Evolutionary conservation across 495 filamentous ascomycete genomes (phyloP).

Genomic region (Lentithecium fluviatile): DNA sequence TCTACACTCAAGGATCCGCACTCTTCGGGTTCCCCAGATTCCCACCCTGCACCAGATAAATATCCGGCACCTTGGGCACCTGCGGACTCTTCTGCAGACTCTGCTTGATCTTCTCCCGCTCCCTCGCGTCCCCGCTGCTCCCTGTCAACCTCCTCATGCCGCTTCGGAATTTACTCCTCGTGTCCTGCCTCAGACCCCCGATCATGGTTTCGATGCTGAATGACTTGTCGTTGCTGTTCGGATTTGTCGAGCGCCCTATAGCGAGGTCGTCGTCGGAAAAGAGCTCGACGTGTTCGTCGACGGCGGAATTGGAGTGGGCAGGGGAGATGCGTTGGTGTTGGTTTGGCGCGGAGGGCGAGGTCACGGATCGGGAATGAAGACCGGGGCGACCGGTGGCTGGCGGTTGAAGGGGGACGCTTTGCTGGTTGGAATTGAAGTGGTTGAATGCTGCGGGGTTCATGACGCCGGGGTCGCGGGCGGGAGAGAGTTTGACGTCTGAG

Average conservation of each 20-base stretch:
- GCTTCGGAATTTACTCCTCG: constrained; percentile 31
- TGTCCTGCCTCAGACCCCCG: constrained; percentile 34
- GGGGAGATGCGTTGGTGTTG: constrained; percentile 31
- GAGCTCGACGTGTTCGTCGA: constrained; percentile 38
- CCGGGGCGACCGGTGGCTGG: constrained; percentile 34
- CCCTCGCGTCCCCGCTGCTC: constrained; percentile 35
- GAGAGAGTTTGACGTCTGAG: constrained; percentile 63
- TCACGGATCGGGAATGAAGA: constrained; percentile 44
- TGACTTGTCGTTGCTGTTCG: constrained; percentile 4
- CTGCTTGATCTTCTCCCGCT: constrained; percentile 33
- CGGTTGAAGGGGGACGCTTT: not conserved
- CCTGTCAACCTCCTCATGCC: constrained; percentile 40
- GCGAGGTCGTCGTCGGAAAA: constrained; percentile 45
- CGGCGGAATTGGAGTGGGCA: constrained; percentile 24
- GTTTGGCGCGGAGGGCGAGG: constrained; percentile 38
- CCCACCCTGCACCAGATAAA: constrained; percentile 29
- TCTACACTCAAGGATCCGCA: constrained; percentile 28
- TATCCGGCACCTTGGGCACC: constrained; percentile 45
- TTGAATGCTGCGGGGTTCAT: constrained; percentile 62
- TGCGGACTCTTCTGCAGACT: constrained; percentile 40
- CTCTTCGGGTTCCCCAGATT: constrained; percentile 33
- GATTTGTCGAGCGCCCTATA: constrained; percentile 12
- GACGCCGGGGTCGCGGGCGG: constrained; percentile 56
- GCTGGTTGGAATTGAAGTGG: constrained; percentile 28
- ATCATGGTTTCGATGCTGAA: constrained; percentile 36